These are phyloP conservation scores for Amylostereum areolatum DNA, from an alignment of 1,284 basidiomycete species.

Conservation along the genomic window DNA sequence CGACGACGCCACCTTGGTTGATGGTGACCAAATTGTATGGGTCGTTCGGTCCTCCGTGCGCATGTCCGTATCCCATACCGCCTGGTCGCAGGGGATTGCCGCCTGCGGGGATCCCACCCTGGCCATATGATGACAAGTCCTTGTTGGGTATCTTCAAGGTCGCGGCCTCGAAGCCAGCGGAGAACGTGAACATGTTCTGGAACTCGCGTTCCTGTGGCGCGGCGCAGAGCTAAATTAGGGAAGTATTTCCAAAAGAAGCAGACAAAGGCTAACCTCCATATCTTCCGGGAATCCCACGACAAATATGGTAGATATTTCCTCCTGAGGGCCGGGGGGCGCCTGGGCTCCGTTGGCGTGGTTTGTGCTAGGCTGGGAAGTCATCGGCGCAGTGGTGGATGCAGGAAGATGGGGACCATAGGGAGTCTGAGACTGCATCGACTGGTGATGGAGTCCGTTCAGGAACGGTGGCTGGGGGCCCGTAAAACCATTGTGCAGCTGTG, in stretches of 20 bases:
- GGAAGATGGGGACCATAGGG: conserved; percentile 67
- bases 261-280: conserved; percentile 73
- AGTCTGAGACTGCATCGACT: conserved; percentile 58
- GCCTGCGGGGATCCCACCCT: conserved; percentile 26
- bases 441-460: conserved; percentile 26
- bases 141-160: conserved; percentile 96
- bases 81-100: conserved; percentile 12
- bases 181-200: conserved; percentile 99
- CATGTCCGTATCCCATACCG: conserved; percentile 14
- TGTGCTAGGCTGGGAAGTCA: conserved; percentile 18
- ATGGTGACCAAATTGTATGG: conserved; percentile 75
- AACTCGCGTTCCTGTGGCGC: conserved; percentile 86
- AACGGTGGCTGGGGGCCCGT: conserved; percentile 21
- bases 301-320: conserved; percentile 97
- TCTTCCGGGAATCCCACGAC: conserved; percentile 99
- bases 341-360: conserved; percentile 19
- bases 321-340: conserved; percentile 34
- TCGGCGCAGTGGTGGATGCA: conserved; percentile 25
- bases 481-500: conserved; percentile 12
- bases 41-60: conserved; percentile 55
- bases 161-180: conserved; percentile 92
- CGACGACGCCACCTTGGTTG: conserved; percentile 71
- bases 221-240: conserved; percentile 16
- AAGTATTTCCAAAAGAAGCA: conserved; percentile 6
- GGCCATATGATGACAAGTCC: conserved; percentile 66